Evolutionary conservation across 2,329 filamentous ascomycete genomes (phyloP), one percentile per base, ranked within the genome.

Genomic region (Salinomyces thailandicus): DNA sequence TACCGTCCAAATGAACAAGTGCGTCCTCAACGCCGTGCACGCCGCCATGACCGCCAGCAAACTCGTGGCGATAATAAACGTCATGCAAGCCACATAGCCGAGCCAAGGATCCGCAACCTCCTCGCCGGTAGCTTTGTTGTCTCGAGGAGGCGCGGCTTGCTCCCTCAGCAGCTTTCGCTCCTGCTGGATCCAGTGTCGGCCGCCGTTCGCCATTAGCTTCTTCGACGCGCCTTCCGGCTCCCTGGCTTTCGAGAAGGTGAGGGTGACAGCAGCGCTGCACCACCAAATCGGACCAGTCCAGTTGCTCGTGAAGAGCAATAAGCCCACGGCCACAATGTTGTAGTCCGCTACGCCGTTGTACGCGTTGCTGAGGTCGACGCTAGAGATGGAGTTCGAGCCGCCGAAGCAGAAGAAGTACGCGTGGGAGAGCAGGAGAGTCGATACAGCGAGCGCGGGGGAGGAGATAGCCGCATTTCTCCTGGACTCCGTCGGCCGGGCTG

Each of bases 1-100:
- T 8, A 98, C 91, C 1, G 89, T 96, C 91, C 91, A 98, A 43
- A 98, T 87, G 57, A 98, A 98, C 39, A 98, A 61, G 67, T 98
- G 91, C 18, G 84, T 85, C 47, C 89, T 69, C 54, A 98, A 60
- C 5, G 74, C 69, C 32, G 82, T 86, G 59, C 91, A 98, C 12
- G 89, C 86, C 11, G 72, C 75, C 89, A 96, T 96, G 16, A 95
- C 80, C 31, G 77, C 80, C 2, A 76, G 61, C 36, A 84, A 61
- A 45, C 76, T 77, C 1, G 67, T 65, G 1, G 81, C 71, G 8
- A 74, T 65, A 57, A 91, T 93, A 8, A 80, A 59, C 1, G 86
- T 93, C 51, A 83, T 59, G 27, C 83, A 51, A 1, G 72, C 64
- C 0, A 81, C 54, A 54, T 91, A 78, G 1, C 38, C 18, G 8